Percentiles rank a stretch among this genome's conserved stretches.
Evolutionary conservation across 768 basidiomycete species (phyloP).

Genomic region (Naganishia onofrii): DNA sequence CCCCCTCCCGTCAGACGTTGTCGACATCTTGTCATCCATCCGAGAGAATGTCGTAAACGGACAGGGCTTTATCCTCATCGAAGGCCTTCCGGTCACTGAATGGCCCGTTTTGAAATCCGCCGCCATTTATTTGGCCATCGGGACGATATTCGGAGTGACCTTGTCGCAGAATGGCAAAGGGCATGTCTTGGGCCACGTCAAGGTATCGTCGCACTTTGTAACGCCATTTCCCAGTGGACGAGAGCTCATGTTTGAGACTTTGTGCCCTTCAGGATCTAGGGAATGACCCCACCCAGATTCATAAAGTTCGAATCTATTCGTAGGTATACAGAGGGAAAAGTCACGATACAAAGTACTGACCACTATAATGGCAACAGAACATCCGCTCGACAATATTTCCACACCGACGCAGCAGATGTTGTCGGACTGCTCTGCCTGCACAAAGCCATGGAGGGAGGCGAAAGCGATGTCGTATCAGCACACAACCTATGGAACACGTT

Average conservation of each 20-base stretch:
- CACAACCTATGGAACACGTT: conserved; percentile 49
- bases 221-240: background rate
- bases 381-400: conserved; percentile 48
- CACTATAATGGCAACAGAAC: conserved; percentile 36
- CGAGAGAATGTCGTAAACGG: conserved; percentile 45
- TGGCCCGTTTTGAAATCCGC: conserved; percentile 46
- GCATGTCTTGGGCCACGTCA: conserved; percentile 51
- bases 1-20: conserved; percentile 38
- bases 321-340: background rate
- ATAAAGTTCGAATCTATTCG: conserved; percentile 43
- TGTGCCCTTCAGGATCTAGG: conserved; percentile 38
- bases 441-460: conserved; percentile 48
- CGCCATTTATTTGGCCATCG: conserved; percentile 45
- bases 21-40: conserved; percentile 34
- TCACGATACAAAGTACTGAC: background rate
- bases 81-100: conserved; percentile 43
- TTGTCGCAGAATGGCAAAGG: conserved; percentile 47
- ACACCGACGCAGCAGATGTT: conserved; percentile 47
- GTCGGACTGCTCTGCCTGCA: conserved; percentile 51
- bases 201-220: conserved; percentile 30
- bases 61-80: conserved; percentile 50
- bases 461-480: conserved; percentile 46
- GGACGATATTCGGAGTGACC: conserved; percentile 45
- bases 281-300: conserved; percentile 49
- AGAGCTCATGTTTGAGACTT: background rate